Base-by-base conservation (phyloP, 2,329 filamentous ascomycete genomes). In the Zasmidium cellare region DNA sequence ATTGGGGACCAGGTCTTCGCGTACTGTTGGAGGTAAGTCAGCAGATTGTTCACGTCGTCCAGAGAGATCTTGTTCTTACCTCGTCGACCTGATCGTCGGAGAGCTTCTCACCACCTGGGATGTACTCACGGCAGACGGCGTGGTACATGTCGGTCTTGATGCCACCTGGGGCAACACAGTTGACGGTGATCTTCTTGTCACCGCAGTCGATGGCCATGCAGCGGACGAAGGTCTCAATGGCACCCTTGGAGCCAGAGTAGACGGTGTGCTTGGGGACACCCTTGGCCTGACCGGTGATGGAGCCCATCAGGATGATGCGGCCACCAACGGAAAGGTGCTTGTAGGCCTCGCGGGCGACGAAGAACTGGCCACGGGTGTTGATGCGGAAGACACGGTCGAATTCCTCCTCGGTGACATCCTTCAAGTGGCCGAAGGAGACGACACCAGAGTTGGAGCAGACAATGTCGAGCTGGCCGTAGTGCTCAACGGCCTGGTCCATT, bases 401-500 rank as follows among this genome's bases (percentile, higher is more conserved):
- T 70, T 82, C 78, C 71, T 82, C 81, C 71, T 80, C 79, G 47
- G 77, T 77, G 47, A 82, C 79, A 59, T 82, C 79, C 72, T 80
- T 80, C 65, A 82, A 71, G 72, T 82, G 79, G 58, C 79, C 79
- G 70, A 82, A 82, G 46, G 76, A 78, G 35, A 82, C 79, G 55
- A 82, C 81, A 64, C 81, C 87, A 47, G 83, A 85, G 80, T 89
- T 89, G 70, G 84, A 88, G 79, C 84, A 85, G 69, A 87, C 87
- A 66, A 90, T 87, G 76, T 89, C 80, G 69, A 90, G 80, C 73
- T 84, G 81, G 73, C 87, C 87, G 70, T 86, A 90, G 72, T 83
- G 78, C 65, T 77, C 76, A 62, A 86, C 78, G 54, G 86, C 86
- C 69, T 87, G 74, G 57, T 83, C 79, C 77, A 90, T 88, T 65